phyloP scores from a whole-genome alignment of 164 flowering plant genomes.

The Tinospora cordifolia region DNA sequence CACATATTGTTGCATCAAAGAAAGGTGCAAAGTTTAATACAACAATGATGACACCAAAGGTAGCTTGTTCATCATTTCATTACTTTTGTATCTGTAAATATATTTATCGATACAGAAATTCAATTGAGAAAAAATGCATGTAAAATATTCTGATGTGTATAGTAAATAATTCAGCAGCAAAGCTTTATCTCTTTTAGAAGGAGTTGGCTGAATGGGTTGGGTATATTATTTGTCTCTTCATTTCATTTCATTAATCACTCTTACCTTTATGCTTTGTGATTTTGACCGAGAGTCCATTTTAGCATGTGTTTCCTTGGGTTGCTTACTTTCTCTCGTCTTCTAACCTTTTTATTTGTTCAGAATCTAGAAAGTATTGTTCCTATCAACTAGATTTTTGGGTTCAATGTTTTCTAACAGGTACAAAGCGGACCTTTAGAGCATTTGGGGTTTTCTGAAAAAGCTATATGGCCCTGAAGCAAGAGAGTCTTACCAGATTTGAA shows the following conservation, averaged over 20 bases:
- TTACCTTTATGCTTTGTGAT: too few relatives aligned
- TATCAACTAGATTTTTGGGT: too few relatives aligned
- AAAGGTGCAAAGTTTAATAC: neutral
- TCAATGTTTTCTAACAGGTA: too few relatives aligned
- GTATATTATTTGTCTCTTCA: neutral
- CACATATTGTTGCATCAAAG: neutral
- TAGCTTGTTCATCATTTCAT: neutral
- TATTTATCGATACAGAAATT: neutral
- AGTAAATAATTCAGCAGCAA: neutral
- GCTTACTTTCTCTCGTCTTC: too few relatives aligned
- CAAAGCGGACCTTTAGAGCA: too few relatives aligned
- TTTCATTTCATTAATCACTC: too few relatives aligned
- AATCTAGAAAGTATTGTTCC: too few relatives aligned
- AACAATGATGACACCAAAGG: neutral
- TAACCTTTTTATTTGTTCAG: neutral
- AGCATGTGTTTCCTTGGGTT: neutral
- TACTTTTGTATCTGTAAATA: neutral
- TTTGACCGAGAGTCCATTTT: neutral
- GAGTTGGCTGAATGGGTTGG: neutral
- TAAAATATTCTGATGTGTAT: neutral
- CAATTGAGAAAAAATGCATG: neutral
- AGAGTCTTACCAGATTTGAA: neutral
- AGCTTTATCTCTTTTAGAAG: neutral
- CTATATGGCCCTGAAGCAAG: too few relatives aligned
- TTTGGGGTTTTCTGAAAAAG: too few relatives aligned